Percentiles rank a stretch among this genome's conserved stretches.
These are phyloP conservation scores for Lipomyces spencermartinsiae DNA, from an alignment of 805 yeast genomes.

Conservation along the genomic window DNA sequence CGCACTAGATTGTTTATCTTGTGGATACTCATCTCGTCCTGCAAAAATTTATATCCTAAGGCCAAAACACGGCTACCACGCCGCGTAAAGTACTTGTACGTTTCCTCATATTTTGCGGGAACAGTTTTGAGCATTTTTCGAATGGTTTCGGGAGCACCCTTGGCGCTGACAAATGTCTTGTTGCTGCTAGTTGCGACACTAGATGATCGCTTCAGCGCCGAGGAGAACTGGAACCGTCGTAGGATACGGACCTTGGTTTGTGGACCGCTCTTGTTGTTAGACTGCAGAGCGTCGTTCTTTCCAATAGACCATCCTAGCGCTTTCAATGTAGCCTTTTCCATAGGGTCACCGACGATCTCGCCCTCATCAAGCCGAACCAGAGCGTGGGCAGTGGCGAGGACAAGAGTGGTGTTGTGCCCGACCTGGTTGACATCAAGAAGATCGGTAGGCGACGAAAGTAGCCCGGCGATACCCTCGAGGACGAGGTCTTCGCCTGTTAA, in stretches of 20 bases:
- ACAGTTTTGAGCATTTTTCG: conserved; percentile 71
- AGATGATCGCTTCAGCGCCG: conserved; percentile 94
- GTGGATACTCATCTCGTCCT: conserved; percentile 53
- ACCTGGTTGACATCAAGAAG: conserved; percentile 65
- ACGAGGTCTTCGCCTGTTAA: conserved; percentile 95
- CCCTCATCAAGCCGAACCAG: conserved; percentile 93
- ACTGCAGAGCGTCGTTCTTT: conserved; percentile 60
- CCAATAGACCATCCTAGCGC: conserved; percentile 87
- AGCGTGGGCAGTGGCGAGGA: conserved; percentile 95
- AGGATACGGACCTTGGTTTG: conserved; percentile 65
- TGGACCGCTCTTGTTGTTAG: conserved; percentile 27
- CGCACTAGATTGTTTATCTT: conserved; percentile 69
- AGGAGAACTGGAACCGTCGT: conserved; percentile 96
- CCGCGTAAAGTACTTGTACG: conserved; percentile 88
- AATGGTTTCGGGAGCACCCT: conserved; percentile 98
- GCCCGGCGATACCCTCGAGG: conserved; percentile 95
- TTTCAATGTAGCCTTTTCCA: conserved; percentile 95
- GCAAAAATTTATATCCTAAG: conserved; percentile 81
- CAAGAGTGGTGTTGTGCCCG: conserved; percentile 70
- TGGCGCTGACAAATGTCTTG: conserved; percentile 77
- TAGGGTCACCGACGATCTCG: conserved; percentile 97
- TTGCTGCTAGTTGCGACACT: conserved; percentile 54
- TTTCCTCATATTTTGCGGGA: conserved; percentile 82
- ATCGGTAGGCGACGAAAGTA: conserved; percentile 50
- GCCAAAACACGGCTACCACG: conserved; percentile 96